These are phyloP conservation scores for Miamiensis avidus DNA, from an alignment of 169 alveolate genomes.

Conservation along the genomic window DNA sequence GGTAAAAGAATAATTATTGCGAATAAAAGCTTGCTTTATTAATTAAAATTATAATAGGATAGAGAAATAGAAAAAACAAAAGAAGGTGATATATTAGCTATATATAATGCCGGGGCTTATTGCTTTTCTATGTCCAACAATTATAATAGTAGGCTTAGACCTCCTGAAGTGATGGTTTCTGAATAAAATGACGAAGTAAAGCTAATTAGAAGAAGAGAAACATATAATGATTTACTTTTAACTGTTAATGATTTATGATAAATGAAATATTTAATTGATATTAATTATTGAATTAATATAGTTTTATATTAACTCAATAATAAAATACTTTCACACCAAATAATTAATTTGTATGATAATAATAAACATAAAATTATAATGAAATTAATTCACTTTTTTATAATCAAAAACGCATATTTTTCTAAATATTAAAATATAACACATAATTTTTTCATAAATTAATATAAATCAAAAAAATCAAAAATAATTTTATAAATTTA, in stretches of 20 bases:
- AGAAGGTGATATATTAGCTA: constrained; percentile 37
- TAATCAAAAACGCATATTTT: background rate
- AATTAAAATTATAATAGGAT: background rate
- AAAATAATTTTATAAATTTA: too few species aligned
- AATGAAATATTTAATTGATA: too few species aligned
- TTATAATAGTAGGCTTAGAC: constrained; percentile 43
- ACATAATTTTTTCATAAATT: too few species aligned
- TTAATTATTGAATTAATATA: too few species aligned
- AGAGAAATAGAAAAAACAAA: constrained; percentile 12
- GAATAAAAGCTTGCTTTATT: background rate
- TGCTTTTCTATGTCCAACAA: constrained; percentile 45
- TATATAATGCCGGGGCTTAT: constrained; percentile 49
- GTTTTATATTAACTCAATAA: too few species aligned
- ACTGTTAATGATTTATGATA: too few species aligned
- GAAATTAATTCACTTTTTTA: background rate
- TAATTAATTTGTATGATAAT: too few species aligned
- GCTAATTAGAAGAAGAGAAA: constrained; percentile 46
- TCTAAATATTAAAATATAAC: background rate
- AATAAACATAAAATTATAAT: too few species aligned
- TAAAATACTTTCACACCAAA: too few species aligned
- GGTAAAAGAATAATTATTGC: background rate
- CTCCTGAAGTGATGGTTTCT: constrained; percentile 38
- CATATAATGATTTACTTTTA: too few species aligned
- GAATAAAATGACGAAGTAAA: background rate
- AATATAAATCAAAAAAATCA: too few species aligned